Percentiles rank a stretch among this genome's conserved stretches.
Evolutionary conservation across 2,329 filamentous ascomycete species (phyloP).

Genomic region (Xylariaceae sp.): DNA sequence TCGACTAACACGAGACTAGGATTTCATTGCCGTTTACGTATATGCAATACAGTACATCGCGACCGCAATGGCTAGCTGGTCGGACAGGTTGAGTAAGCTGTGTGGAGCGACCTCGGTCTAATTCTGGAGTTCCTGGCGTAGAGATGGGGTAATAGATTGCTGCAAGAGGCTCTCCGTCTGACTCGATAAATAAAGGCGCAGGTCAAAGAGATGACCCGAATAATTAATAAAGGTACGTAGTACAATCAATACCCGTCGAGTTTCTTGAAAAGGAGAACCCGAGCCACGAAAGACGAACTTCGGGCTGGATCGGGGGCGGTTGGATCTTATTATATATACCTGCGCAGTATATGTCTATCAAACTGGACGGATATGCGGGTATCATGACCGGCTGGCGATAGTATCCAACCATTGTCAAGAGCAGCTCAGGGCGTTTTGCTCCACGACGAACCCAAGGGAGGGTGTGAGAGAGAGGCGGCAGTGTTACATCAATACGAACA

Average conservation of each 20-base stretch:
- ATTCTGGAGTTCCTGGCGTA: constrained; percentile 18
- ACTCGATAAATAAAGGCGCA: constrained; percentile 4
- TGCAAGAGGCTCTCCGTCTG: background rate
- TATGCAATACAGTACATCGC: too few relatives aligned
- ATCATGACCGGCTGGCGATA: background rate
- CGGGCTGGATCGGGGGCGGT: too few relatives aligned
- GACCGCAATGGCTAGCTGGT: too few relatives aligned
- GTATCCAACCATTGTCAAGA: background rate
- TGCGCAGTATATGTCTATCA: too few relatives aligned
- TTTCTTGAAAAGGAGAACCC: background rate
- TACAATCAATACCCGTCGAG: background rate
- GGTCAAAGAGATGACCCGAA: background rate
- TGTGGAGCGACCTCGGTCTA: constrained; percentile 23
- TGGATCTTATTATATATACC: too few relatives aligned
- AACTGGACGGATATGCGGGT: background rate
- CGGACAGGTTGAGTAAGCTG: constrained; percentile 8
- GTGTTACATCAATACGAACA: background rate
- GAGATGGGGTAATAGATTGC: constrained; percentile 11
- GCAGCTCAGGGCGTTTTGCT: too few relatives aligned
- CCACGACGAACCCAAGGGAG: too few relatives aligned
- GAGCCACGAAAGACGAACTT: background rate
- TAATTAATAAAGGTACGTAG: background rate
- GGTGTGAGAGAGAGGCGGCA: background rate
- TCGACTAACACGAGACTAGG: constrained; percentile 3
- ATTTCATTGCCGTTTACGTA: constrained; percentile 4